phyloP scores from a whole-genome alignment of 192 early-diverging fungal species.

The Cladochytrium replicatum region DNA sequence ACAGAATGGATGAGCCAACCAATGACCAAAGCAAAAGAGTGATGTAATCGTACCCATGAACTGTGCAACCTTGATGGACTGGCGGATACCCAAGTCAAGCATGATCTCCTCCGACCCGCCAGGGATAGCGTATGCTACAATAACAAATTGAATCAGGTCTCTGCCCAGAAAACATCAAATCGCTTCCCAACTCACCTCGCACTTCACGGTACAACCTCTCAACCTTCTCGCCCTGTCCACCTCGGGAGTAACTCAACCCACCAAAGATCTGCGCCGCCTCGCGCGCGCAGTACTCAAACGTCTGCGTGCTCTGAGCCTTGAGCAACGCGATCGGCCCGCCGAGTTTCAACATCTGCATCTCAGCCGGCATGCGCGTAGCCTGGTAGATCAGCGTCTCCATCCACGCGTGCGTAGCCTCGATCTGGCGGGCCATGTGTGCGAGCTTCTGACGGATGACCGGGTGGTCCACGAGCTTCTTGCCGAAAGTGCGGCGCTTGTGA shows the following conservation, averaged over 20 bases:
- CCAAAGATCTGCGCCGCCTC: constrained; percentile 89
- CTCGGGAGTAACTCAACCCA: constrained; percentile 67
- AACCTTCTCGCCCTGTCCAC: constrained; percentile 54
- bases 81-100: constrained; percentile 75
- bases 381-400: constrained; percentile 70
- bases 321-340: constrained; percentile 79
- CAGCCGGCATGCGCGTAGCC: constrained; percentile 50
- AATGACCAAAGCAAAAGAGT: too few species aligned
- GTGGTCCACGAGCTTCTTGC: constrained; percentile 75
- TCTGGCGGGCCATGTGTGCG: constrained; percentile 74
- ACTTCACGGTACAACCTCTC: constrained; percentile 85
- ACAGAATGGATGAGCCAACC: too few species aligned
- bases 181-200: constrained; percentile 30
- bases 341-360: constrained; percentile 55
- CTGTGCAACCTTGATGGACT: constrained; percentile 68
- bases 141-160: too few species aligned
- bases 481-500: constrained; percentile 78
- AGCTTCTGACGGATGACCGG: constrained; percentile 59
- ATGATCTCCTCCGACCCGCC: constrained; percentile 86
- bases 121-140: constrained; percentile 63
- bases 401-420: constrained; percentile 82
- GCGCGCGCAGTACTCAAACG: constrained; percentile 78
- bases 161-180: too few species aligned
- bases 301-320: constrained; percentile 78
- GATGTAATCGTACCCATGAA: constrained; percentile 58